phyloP scores from a whole-genome alignment of 352 stramenopile species.

The Pythium sp. region DNA sequence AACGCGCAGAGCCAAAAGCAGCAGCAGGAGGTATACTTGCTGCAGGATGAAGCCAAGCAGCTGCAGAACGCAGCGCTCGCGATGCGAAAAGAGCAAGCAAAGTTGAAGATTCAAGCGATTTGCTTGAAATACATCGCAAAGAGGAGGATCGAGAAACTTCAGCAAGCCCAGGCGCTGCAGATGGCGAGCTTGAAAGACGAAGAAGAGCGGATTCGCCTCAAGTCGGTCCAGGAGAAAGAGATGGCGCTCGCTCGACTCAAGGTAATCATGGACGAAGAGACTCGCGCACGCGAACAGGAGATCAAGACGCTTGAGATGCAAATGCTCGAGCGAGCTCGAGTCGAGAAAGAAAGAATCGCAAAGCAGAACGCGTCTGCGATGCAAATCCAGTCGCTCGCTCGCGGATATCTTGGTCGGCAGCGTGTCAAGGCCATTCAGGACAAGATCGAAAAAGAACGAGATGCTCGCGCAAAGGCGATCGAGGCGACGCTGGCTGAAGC shows the following conservation, averaged over 20 bases:
- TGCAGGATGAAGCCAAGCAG: conserved; percentile 44
- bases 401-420: conserved; percentile 57
- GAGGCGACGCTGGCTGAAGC: conserved; percentile 57
- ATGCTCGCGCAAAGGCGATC: conserved; percentile 50
- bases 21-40: conserved; percentile 27
- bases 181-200: conserved; percentile 57
- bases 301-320: conserved; percentile 65
- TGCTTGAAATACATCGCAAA: conserved; percentile 54
- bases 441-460: conserved; percentile 64
- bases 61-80: conserved; percentile 36
- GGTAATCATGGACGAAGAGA: conserved; percentile 71
- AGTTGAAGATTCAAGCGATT: conserved; percentile 60
- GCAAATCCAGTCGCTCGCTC: conserved; percentile 51
- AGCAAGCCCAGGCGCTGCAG: conserved; percentile 41
- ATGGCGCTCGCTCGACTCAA: conserved; percentile 62
- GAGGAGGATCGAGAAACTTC: conserved; percentile 41
- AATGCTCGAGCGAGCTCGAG: conserved; percentile 70
- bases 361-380: conserved; percentile 46
- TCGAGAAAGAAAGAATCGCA: conserved; percentile 60
- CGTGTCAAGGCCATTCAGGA: conserved; percentile 51
- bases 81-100: conserved; percentile 51
- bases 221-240: conserved; percentile 65
- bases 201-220: conserved; percentile 52
- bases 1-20: conserved; percentile 29
- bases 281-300: conserved; percentile 59